phyloP scores from a whole-genome alignment of 257 asterid genomes.

The Penstemon davidsonii region DNA sequence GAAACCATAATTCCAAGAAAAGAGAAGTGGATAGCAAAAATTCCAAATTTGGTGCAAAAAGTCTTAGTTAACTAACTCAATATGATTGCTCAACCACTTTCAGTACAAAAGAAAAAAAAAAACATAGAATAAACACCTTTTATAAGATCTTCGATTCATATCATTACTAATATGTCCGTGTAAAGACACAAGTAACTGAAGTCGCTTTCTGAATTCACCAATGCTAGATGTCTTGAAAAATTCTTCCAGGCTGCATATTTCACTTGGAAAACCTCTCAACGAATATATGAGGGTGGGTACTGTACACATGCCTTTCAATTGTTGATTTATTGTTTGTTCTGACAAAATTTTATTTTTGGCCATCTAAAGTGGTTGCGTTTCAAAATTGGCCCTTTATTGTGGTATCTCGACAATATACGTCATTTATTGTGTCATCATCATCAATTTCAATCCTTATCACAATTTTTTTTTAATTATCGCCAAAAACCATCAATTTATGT shows the following conservation, averaged over 20 bases:
- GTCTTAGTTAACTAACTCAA: conserved; percentile 2
- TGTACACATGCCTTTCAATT: conserved; percentile 68
- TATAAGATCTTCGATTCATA: conserved; percentile 38
- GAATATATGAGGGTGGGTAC: conserved; percentile 19
- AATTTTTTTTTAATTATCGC: no score
- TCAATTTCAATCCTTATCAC: no score
- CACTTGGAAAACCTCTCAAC: conserved; percentile 20
- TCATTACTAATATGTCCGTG: conserved; percentile 70
- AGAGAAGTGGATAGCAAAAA: background rate
- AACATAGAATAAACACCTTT: conserved; percentile 35
- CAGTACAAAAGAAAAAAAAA: no score
- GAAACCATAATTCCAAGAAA: no score
- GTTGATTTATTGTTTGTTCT: conserved; percentile 46
- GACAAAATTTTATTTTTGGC: no score
- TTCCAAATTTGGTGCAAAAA: background rate
- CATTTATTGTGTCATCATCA: no score
- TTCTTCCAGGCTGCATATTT: conserved; percentile 68
- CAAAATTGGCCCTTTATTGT: no score
- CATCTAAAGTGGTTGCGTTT: no score
- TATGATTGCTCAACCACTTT: conserved; percentile 7
- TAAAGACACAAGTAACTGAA: conserved; percentile 83
- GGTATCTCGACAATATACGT: no score
- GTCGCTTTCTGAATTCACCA: conserved; percentile 87
- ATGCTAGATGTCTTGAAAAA: conserved; percentile 72
- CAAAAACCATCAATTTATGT: no score